Evolutionary conservation across 768 basidiomycete genomes (phyloP).

Genomic region (Tulasnella sp.): DNA sequence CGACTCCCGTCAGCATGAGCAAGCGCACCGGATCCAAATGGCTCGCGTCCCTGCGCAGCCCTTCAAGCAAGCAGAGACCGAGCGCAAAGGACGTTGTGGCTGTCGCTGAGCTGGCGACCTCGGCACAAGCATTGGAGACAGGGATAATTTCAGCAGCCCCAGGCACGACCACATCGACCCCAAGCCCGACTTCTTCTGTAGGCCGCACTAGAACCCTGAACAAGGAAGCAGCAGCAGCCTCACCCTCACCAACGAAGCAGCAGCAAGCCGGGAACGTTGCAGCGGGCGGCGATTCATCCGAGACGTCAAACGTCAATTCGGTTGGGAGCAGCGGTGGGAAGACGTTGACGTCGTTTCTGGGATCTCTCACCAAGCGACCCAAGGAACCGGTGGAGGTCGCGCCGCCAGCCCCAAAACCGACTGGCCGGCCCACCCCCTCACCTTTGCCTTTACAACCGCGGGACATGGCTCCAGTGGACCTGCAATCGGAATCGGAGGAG

Average conservation of each 20-base stretch:
- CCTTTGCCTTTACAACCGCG: background rate
- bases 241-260: background rate
- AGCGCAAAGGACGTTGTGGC: conserved; percentile 4
- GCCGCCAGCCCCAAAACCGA: background rate
- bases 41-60: background rate
- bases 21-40: conserved; percentile 7
- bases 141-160: background rate
- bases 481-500: background rate
- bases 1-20: background rate
- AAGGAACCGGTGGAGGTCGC: background rate
- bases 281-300: background rate
- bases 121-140: background rate
- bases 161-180: background rate
- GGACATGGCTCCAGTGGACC: background rate
- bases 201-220: conserved; percentile 2
- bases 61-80: background rate
- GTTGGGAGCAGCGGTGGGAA: background rate
- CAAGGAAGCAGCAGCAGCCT: background rate
- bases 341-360: conserved; percentile 5
- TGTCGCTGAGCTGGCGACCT: conserved; percentile 5
- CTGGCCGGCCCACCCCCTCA: background rate
- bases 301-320: background rate
- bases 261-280: background rate
- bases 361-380: conserved; percentile 5
- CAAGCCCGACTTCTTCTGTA: background rate